phyloP scores from a whole-genome alignment of 164 flowering plant species.

The Macadamia tetraphylla region DNA sequence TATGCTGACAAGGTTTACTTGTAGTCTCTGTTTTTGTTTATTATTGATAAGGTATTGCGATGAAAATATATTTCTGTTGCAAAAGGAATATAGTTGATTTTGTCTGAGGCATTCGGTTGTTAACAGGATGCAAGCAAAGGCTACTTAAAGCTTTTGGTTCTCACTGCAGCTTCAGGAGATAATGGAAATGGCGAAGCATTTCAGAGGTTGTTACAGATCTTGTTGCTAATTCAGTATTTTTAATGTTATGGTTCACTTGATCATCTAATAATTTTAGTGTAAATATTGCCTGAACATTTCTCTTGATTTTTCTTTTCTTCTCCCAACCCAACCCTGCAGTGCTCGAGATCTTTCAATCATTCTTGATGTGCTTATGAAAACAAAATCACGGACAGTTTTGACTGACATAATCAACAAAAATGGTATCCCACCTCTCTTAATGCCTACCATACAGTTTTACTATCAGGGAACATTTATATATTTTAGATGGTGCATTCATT shows the following conservation, averaged over 20 bases:
- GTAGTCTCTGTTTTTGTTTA: too few relatives aligned
- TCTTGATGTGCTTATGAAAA: constrained; percentile 91
- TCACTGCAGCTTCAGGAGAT: constrained; percentile 89
- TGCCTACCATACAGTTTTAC: too few relatives aligned
- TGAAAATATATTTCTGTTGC: too few relatives aligned
- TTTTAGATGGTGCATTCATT: too few relatives aligned
- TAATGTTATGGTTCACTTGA: neutral
- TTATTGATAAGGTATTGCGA: too few relatives aligned
- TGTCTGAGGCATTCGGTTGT: constrained; percentile 7
- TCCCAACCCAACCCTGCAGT: constrained; percentile 35
- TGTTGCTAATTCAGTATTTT: constrained; percentile 4
- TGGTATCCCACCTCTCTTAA: constrained; percentile 40
- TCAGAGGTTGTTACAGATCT: constrained; percentile 56
- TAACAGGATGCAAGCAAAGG: constrained; percentile 80
- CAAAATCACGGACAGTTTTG: constrained; percentile 75
- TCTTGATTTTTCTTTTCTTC: constrained; percentile 3
- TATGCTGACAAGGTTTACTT: too few relatives aligned
- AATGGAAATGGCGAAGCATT: constrained; percentile 65
- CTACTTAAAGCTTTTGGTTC: constrained; percentile 87
- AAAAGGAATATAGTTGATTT: neutral
- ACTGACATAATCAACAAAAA: constrained; percentile 80
- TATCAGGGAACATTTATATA: too few relatives aligned
- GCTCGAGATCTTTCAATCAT: constrained; percentile 92
- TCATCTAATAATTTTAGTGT: neutral
- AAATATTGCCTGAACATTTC: neutral